Evolutionary conservation across 371 early-diverging fungal species (phyloP).

Genomic region (Saksenaea oblongispora): DNA sequence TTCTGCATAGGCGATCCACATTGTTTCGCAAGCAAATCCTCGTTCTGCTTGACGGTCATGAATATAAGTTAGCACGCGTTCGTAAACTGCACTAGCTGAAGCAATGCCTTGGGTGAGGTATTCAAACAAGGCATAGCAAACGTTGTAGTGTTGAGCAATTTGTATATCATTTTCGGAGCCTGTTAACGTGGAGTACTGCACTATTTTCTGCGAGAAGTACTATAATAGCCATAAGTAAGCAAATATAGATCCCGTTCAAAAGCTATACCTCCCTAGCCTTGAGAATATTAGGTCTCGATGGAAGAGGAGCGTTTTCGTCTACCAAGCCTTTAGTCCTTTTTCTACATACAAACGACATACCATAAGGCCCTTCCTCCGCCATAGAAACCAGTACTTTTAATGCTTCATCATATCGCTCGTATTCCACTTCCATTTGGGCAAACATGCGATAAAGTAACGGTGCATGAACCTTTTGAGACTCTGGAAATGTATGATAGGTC

Average conservation of each 20-base stretch:
- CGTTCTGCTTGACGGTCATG: conserved; percentile 39
- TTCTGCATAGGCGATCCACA: conserved; percentile 47
- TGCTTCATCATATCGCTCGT: conserved; percentile 45
- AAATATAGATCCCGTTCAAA: background rate
- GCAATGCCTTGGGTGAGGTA: conserved; percentile 55
- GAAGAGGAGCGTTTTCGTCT: background rate
- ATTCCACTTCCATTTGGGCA: conserved; percentile 60
- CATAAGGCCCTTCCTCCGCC: conserved; percentile 28
- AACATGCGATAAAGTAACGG: conserved; percentile 57
- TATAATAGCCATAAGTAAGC: conserved; percentile 2
- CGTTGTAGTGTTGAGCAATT: conserved; percentile 34
- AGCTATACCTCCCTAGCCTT: conserved; percentile 12
- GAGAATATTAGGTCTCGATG: conserved; percentile 15
- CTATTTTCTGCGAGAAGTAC: conserved; percentile 34
- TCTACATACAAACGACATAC: conserved; percentile 11
- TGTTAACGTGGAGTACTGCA: conserved; percentile 25
- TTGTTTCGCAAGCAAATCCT: conserved; percentile 40
- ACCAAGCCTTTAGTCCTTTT: background rate
- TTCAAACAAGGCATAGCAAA: conserved; percentile 57
- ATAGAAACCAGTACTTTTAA: conserved; percentile 49
- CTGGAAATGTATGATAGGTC: conserved; percentile 50
- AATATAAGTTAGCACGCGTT: conserved; percentile 44
- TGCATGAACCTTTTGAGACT: conserved; percentile 26
- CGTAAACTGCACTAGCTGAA: conserved; percentile 52
- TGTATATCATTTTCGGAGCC: conserved; percentile 30